Base-by-base conservation (phyloP, 1,284 basidiomycete species). In the Sporisorium exsertum region DNA sequence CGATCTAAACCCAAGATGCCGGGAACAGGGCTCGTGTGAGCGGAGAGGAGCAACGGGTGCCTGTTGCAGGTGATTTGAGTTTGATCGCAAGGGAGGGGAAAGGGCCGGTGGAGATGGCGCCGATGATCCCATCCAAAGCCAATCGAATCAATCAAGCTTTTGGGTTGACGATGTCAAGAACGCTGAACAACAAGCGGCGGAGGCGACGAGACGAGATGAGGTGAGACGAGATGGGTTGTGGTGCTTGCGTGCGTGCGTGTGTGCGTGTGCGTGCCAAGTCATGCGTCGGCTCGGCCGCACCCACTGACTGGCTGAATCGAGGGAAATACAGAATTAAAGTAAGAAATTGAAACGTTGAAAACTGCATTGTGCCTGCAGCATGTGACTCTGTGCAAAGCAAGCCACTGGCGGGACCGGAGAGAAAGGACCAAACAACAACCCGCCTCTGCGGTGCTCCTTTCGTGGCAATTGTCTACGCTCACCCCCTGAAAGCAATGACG, bases 1-100 rank as follows among this genome's bases (percentile, higher is more conserved):
- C 52, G 24, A 53, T 40, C 52, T 53, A 53, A 22, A 24, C 20
- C 47, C 47, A 49, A 24, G 47, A 49, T 49, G 47, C 47, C 47
- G 47, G 47, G 47, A 49, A n/a, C 27, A 26, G 47, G 10, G 26
- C 15, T 29, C 5, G 46, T 27, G 29, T n/a, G 49, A 33, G 27
- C 10, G 29, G 50, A 16, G 3, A 20, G 32, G 49, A n/a, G 49
- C 32, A 26, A 32, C 47, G 16, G 45, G 8, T 16, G 46, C n/a
- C n/a, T n/a, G n/a, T n/a, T n/a, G n/a, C 40, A 10, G 26, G 24
- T 26, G 46, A 47, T 47, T 47, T 27, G 46, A 27, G 46, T 26
- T 27, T 43, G 42, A 22, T 43, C 42, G 42, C 24, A 33, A 32
- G 29, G 29, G 49, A 7, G 49, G 29, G 15, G 29, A 15, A 9